Evolutionary conservation across 768 basidiomycete genomes (phyloP).

Genomic region (Leccinum variicolor): DNA sequence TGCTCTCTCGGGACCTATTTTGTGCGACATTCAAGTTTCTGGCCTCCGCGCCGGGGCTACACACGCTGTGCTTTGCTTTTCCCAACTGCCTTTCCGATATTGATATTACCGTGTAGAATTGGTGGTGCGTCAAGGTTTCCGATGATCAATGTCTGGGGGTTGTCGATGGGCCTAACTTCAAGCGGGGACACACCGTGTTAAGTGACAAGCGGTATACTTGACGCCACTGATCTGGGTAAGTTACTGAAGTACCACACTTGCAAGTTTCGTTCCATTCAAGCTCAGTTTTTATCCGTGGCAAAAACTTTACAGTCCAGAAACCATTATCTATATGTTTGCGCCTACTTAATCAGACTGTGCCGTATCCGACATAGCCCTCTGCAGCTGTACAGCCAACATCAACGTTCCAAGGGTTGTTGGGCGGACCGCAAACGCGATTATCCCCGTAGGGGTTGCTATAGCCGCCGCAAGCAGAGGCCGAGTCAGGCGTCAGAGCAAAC

Average conservation of each 20-base stretch:
- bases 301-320: too few relatives aligned
- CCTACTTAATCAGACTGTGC: background rate
- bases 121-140: too few relatives aligned
- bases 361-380: background rate
- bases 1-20: background rate
- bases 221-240: too few relatives aligned
- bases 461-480: constrained; percentile 1
- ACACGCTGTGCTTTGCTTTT: background rate
- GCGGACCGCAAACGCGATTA: background rate
- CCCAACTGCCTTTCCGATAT: background rate
- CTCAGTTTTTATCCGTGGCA: too few relatives aligned
- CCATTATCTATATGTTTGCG: background rate
- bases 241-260: too few relatives aligned
- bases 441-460: constrained; percentile 1
- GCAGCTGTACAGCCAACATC: background rate
- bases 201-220: too few relatives aligned
- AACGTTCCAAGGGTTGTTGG: constrained; percentile 5
- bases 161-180: background rate
- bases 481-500: constrained; percentile 1
- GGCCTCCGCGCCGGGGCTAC: background rate
- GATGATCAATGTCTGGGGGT: background rate
- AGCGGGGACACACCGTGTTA: background rate
- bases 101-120: background rate
- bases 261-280: too few relatives aligned
- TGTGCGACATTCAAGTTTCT: background rate